Base-by-base conservation (phyloP, 495 filamentous ascomycete species). In the Aspergillus bertholletiae region DNA sequence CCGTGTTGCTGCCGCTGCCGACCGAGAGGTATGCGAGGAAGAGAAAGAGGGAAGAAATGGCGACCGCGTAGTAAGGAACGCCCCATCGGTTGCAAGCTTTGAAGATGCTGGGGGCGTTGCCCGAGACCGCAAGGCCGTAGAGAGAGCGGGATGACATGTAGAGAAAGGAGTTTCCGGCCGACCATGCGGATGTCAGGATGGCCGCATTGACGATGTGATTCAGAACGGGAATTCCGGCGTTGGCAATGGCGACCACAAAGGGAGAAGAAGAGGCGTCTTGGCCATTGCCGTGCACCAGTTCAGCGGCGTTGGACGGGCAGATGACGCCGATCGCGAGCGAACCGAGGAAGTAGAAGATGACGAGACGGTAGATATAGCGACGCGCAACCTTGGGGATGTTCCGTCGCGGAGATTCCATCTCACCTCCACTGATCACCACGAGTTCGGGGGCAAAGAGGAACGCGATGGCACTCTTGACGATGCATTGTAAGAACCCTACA, bases 311-410 rank as follows among this genome's bases (percentile, higher is more conserved):
- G 43, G 71, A 74, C 0, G 75, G 75, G 49, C 81, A 75, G 37
- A 81, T 73, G 3, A 86, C 75, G 49, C 83, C 83, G 59, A 85
- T 84, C 2, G 77, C 77, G 32, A 86, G 70, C 3, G 77, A 76
- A 9, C 72, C 79, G 18, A 83, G 62, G 43, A 80, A 66, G 71
- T 95, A 96, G 77, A 96, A 95, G 74, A 95, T 81, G 50, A 87
- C 66, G 63, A 96, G 88, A 47, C 91, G 88, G 78, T 88, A 92
- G 70, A 96, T 93, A 51, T 90, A 89, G 51, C 89, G 83, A 40
- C 86, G 86, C 9, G 86, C 86, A 5, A 91, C 92, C 54, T 80
- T 79, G 46, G 90, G 90, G 51, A 96, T 84, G 46, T 88, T 87
- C 60, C 83, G 84, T 28, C 85, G 76, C 2, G 91, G 92, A 56